Evolutionary conservation across 768 basidiomycete species (phyloP), one percentile per base, ranked within the genome.

Genomic region (Mycena alexandri): DNA sequence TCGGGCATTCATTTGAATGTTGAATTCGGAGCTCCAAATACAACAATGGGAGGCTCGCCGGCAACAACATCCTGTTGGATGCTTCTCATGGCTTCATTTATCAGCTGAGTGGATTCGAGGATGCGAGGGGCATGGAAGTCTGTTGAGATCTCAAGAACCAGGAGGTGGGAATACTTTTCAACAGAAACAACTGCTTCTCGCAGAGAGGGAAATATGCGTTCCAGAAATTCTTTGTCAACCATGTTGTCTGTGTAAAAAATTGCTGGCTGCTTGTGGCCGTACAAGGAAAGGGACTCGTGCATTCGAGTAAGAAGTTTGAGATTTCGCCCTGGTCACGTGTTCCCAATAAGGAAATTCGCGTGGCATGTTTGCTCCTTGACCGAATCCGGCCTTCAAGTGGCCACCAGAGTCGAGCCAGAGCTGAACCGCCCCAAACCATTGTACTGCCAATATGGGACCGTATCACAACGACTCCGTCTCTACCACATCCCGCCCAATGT

Each of bases 161-260:
- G 6, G 57, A 79, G 73, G 24, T 74, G 25, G 46, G 61, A 25
- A 55, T 77, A 70, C 22, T 72, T 76, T 24, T 76, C 73, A 10
- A 78, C 65, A 13, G 77, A 61, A 1, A 64, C 38, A 11, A 79
- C 73, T 50, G 42, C 59, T 7, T 74, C 51, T 7, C 46, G 61
- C 6, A 79, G 71, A 1, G 75, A 76, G 71, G 72, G 29, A 19
- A 59, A 74, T 3, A 17, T 38, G 22, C 21, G 38, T 51, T 74
- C 69, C 3, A 74, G 63, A 44, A 68, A 53, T 2, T 24, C 44
- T 21, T 71, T 73, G 50, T 73, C 72, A 0, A 54, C 50, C 34
- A 74, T 70, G 38, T 65, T 70, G 52, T 70, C 59, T 14, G 64
- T 71, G 48, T 71, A 71, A 24, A 67, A 67, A 7, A 67, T 17